A percentile compares a stretch with the other conserved stretches of the same genome.
These are phyloP conservation scores for Phytophthora tubulina DNA, from an alignment of 352 stramenopile genomes.

Conservation along the genomic window DNA sequence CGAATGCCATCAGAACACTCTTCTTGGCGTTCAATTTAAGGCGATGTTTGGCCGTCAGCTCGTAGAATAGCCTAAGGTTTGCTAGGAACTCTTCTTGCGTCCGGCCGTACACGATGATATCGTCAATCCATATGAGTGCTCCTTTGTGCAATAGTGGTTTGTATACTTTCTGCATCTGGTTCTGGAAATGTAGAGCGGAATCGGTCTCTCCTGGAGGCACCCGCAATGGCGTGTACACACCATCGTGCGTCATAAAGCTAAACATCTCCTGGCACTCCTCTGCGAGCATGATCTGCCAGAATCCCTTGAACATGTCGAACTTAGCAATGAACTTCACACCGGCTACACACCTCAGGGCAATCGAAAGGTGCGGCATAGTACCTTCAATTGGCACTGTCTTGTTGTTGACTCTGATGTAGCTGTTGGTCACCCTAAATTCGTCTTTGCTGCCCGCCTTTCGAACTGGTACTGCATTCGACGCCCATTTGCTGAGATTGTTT, in stretches of 20 bases:
- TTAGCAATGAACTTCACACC: conserved; percentile 29
- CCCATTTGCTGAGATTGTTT: conserved; percentile 24
- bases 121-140: conserved; percentile 40
- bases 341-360: conserved; percentile 6
- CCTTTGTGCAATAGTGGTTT: conserved; percentile 29
- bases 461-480: conserved; percentile 5
- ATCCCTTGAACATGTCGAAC: conserved; percentile 39
- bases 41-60: conserved; percentile 9
- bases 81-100: conserved; percentile 23
- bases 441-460: no score
- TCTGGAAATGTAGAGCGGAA: conserved; percentile 22
- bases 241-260: conserved; percentile 40
- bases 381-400: no score
- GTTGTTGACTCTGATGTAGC: no score
- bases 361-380: no score
- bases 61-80: conserved; percentile 22
- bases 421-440: no score
- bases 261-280: conserved; percentile 32
- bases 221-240: conserved; percentile 27
- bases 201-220: conserved; percentile 23
- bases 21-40: conserved; percentile 41
- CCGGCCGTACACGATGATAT: conserved; percentile 34
- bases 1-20: conserved; percentile 23
- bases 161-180: conserved; percentile 31
- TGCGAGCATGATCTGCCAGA: conserved; percentile 35